These are phyloP conservation scores for Rosa lucieae DNA, from an alignment of 306 rosid genomes.

Conservation along the genomic window DNA sequence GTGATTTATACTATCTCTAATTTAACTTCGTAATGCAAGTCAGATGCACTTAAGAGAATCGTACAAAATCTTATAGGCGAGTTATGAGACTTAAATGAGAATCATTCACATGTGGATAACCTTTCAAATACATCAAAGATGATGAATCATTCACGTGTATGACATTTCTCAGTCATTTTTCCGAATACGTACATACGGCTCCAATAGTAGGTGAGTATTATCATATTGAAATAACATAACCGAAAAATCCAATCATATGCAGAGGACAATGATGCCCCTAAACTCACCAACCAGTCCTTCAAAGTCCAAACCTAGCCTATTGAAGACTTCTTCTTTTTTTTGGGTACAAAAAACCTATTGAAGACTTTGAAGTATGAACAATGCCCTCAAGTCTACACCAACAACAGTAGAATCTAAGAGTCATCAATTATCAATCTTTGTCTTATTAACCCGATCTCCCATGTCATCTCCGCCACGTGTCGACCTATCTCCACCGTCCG, in stretches of 20 bases:
- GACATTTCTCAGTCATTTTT: neutral
- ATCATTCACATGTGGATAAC: neutral
- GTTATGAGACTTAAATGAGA: neutral
- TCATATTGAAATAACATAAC: neutral
- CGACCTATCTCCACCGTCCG: neutral
- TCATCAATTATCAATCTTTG: constrained; percentile 14
- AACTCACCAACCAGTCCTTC: neutral
- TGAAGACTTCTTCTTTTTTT: no score
- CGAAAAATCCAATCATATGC: neutral
- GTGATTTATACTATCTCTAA: no score
- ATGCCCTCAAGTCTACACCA: neutral
- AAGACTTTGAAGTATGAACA: neutral
- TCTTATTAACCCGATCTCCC: constrained; percentile 1
- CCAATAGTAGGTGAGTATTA: neutral
- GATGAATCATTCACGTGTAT: neutral
- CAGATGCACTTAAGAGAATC: no score
- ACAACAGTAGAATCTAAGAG: neutral
- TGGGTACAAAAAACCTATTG: neutral
- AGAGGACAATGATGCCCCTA: neutral
- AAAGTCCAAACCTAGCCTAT: no score
- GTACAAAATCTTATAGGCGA: neutral
- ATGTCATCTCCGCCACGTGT: neutral
- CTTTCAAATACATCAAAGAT: neutral
- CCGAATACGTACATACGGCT: neutral
- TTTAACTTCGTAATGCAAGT: no score